Percentiles rank a stretch among this genome's conserved stretches.
Evolutionary conservation across 805 yeast species (phyloP).

Genomic region (Cyberlindnera mississippiensis): DNA sequence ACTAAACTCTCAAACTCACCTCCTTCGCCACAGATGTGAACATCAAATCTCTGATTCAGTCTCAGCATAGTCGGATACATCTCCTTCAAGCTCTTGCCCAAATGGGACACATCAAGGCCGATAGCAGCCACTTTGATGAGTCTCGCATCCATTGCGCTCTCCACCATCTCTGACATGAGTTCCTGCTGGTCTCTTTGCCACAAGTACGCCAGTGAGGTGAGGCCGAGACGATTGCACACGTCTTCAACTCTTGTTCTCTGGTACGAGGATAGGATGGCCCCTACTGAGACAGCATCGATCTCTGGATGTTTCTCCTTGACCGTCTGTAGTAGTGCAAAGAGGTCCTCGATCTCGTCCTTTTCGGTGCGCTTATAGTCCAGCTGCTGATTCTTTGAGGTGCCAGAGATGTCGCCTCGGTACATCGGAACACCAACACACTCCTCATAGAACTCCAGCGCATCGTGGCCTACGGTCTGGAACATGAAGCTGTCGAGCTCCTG

Average conservation of each 20-base stretch:
- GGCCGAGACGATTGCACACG: constrained; percentile 71
- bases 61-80: constrained; percentile 53
- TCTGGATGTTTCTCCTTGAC: constrained; percentile 62
- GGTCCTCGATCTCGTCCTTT: constrained; percentile 86
- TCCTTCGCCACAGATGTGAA: constrained; percentile 97
- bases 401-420: constrained; percentile 62
- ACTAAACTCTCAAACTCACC: constrained; percentile 97
- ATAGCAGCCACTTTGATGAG: constrained; percentile 91
- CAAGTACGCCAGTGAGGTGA: constrained; percentile 68
- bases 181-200: constrained; percentile 89
- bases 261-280: constrained; percentile 93
- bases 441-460: constrained; percentile 58
- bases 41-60: constrained; percentile 65
- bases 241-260: constrained; percentile 92
- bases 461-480: constrained; percentile 98
- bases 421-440: constrained; percentile 78
- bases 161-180: constrained; percentile 78
- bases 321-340: constrained; percentile 46
- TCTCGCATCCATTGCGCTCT: constrained; percentile 66
- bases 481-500: constrained; percentile 90
- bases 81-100: constrained; percentile 65
- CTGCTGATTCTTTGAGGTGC: constrained; percentile 56
- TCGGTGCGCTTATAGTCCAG: constrained; percentile 67
- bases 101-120: constrained; percentile 63
- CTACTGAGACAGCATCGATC: constrained; percentile 83